Percentiles rank a stretch among this genome's conserved stretches.
These are phyloP conservation scores for Phytopythium litorale DNA, from an alignment of 352 stramenopile species.

Conservation along the genomic window DNA sequence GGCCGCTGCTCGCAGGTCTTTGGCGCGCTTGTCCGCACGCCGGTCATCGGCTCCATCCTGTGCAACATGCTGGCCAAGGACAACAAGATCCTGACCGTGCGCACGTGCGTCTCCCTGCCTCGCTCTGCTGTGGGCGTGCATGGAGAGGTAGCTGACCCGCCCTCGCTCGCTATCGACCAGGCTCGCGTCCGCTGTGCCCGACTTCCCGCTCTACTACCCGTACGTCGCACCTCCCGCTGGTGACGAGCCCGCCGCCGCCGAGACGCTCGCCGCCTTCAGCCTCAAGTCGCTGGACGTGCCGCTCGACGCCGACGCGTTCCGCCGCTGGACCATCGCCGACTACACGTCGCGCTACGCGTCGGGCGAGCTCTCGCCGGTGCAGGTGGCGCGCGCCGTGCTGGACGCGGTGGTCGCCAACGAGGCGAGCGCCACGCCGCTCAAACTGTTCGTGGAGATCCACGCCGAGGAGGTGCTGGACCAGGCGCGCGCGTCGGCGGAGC, in stretches of 20 bases:
- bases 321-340: slow-evolving; percentile 65
- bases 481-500: slow-evolving; percentile 56
- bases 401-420: slow-evolving; percentile 50
- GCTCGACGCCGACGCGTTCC: slow-evolving; percentile 20
- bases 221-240: slow-evolving; percentile 39
- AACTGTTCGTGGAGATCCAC: slow-evolving; percentile 74
- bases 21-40: slow-evolving; percentile 39
- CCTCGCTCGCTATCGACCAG: slow-evolving; percentile 13
- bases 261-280: slow-evolving; percentile 23
- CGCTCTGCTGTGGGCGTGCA: not conserved
- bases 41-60: slow-evolving; percentile 45
- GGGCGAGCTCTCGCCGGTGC: slow-evolving; percentile 45
- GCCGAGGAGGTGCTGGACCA: slow-evolving; percentile 67
- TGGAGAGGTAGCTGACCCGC: not conserved
- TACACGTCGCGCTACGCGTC: slow-evolving; percentile 57
- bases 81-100: slow-evolving; percentile 62
- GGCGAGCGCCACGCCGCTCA: slow-evolving; percentile 41
- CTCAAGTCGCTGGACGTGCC: slow-evolving; percentile 10
- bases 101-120: slow-evolving; percentile 21
- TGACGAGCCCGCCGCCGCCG: slow-evolving; percentile 7
- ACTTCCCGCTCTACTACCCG: slow-evolving; percentile 84
- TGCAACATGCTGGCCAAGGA: slow-evolving; percentile 42
- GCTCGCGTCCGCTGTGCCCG: slow-evolving; percentile 51
- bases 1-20: slow-evolving; percentile 12
- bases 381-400: slow-evolving; percentile 66